Evolutionary conservation across 2,329 filamentous ascomycete genomes (phyloP).

Genomic region (Talaromyces sp.): DNA sequence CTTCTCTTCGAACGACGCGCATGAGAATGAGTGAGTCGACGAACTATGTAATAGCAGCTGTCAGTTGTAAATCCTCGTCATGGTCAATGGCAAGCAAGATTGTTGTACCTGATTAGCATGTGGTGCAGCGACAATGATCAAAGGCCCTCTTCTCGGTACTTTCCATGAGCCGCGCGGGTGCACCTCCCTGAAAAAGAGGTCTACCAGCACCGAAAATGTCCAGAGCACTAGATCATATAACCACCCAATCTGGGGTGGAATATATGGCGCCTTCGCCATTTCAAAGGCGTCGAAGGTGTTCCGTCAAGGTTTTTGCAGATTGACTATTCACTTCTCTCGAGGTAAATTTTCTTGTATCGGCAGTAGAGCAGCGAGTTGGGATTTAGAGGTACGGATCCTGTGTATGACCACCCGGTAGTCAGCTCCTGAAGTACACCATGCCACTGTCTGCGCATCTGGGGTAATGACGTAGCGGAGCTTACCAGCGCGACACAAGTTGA

Average conservation of each 20-base stretch:
- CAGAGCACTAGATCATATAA: slow-evolving; percentile 50
- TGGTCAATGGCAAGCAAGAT: not conserved
- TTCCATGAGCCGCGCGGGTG: slow-evolving; percentile 94
- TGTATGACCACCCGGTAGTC: not conserved
- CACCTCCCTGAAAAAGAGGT: slow-evolving; percentile 97
- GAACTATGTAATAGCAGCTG: slow-evolving; percentile 57
- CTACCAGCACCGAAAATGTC: slow-evolving; percentile 66
- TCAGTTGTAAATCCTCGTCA: slow-evolving; percentile 14
- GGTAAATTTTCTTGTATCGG: not conserved
- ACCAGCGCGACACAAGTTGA: not conserved
- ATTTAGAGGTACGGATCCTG: not conserved
- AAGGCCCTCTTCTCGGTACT: slow-evolving; percentile 79
- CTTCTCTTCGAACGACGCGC: slow-evolving; percentile 81
- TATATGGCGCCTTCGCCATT: slow-evolving; percentile 32
- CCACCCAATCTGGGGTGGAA: slow-evolving; percentile 48
- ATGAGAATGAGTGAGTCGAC: slow-evolving; percentile 93
- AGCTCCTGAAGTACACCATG: not conserved
- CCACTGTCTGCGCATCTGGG: slow-evolving; percentile 1
- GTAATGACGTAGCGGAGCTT: slow-evolving; percentile 16
- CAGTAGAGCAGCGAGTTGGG: not conserved
- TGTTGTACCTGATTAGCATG: slow-evolving; percentile 82
- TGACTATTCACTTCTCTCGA: not conserved
- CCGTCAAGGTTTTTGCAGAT: not conserved
- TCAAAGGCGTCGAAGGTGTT: not conserved
- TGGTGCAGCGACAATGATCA: slow-evolving; percentile 93